Evolutionary conservation across 495 filamentous ascomycete species (phyloP), one percentile per base, ranked within the genome.

Genomic region (Neurospora africana): DNA sequence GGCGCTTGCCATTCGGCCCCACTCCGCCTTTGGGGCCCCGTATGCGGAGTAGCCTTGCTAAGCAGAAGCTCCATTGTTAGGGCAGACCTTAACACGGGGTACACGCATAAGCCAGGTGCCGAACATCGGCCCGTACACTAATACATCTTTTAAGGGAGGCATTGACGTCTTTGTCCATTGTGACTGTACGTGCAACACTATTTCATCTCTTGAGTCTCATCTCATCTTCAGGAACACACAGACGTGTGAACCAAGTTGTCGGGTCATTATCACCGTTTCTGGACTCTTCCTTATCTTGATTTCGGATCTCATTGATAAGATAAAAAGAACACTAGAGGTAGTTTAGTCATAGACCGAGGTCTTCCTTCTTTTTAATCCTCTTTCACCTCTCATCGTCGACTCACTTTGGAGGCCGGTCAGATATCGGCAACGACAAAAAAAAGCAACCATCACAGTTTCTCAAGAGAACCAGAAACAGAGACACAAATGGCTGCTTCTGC

Each of bases 401-500:
- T 61, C 27, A 65, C 53, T 33, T 44, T 17, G 53, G 53, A 35
- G 53, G 15, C 27, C 3, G 53, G 53, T 15, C 23, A 30, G 53
- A 61, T 61, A 61, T 61, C 23, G 53, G 53, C 27, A 65, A 65
- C 53, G 53, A 65, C 13, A 17, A 30, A 30, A 58, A 47, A 47
- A 21, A 23, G 9, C 44, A 23, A 23, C 44, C 21, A 27, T 15
- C 47, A 9, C 6, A 65, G 53, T 65, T 65, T 65, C 53, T 15
- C 5, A 65, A 33, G 15, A 19, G 35, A 33, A 30, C 5, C 1
- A 33, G 15, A 39, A 17, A 58, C 4, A 70, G 21, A 44, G 36
- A 44, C 72, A 74, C 47, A 72, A 72, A 84, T 84, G 83, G 82
- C 78, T 68, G 83, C 83, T 74, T 75, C 81, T n/a, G 79, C 75